These are phyloP conservation scores for Hydnomerulius pinastri DNA, from an alignment of 768 basidiomycete species.

Conservation along the genomic window DNA sequence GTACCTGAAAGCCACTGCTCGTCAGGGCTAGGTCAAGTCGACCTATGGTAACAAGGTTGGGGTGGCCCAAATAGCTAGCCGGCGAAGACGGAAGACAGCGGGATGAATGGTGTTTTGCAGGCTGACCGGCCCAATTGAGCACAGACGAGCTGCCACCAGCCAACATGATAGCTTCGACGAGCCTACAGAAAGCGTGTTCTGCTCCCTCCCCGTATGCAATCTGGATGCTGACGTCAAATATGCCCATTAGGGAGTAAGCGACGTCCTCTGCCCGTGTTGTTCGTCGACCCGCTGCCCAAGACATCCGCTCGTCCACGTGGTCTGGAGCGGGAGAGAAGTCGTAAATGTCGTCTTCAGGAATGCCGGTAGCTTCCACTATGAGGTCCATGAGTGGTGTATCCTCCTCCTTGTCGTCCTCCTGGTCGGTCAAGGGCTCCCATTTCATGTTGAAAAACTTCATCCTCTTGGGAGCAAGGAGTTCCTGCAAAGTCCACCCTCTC, in stretches of 20 bases:
- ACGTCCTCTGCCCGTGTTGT: constrained; percentile 14
- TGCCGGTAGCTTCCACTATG: neutral
- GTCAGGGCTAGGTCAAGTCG: no score
- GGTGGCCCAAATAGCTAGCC: no score
- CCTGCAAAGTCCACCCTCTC: constrained; percentile 14
- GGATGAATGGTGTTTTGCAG: no score
- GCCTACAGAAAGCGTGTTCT: constrained; percentile 7
- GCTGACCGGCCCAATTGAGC: no score
- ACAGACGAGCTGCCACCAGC: no score
- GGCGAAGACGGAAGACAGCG: no score
- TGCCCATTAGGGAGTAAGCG: constrained; percentile 14
- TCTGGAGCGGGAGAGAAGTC: neutral
- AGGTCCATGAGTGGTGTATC: neutral
- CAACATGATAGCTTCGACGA: constrained; percentile 4
- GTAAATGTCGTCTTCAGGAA: neutral
- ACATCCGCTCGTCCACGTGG: constrained; percentile 1
- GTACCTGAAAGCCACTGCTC: no score
- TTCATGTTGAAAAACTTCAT: neutral
- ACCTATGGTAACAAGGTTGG: no score
- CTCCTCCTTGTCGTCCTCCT: neutral
- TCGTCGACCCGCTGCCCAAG: constrained; percentile 13
- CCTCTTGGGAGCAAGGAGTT: neutral
- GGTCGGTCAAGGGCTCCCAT: neutral
- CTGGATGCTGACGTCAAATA: constrained; percentile 9
- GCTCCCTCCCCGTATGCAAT: constrained; percentile 16